phyloP scores from a whole-genome alignment of 1,284 basidiomycete species.

The Cryptococcus deneoformans region DNA sequence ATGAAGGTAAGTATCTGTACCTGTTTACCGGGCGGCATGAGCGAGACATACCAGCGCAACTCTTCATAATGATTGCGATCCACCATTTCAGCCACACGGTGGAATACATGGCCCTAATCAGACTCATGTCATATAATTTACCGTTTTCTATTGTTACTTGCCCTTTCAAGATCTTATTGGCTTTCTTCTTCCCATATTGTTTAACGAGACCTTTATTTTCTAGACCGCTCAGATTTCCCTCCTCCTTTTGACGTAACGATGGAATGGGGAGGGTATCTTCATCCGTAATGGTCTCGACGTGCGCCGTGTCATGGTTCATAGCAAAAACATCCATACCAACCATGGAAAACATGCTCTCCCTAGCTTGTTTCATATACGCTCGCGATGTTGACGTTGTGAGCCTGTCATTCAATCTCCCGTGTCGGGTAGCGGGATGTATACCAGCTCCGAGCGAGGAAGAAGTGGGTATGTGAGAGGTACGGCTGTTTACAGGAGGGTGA shows the following conservation, averaged over 20 bases:
- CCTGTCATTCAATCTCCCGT: not conserved
- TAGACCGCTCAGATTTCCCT: not conserved
- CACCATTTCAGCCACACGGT: conserved; percentile 11
- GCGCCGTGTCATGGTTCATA: conserved; percentile 1
- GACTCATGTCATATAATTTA: conserved; percentile 56
- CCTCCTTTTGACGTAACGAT: not conserved
- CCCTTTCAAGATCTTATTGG: conserved; percentile 9
- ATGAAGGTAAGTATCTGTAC: not conserved
- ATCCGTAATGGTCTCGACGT: not conserved
- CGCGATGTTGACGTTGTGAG: not conserved
- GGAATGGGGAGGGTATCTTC: not conserved
- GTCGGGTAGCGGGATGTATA: not conserved
- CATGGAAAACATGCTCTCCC: conserved; percentile 9
- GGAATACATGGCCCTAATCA: conserved; percentile 52
- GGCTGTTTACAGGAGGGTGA: not conserved
- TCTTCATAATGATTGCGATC: conserved; percentile 12
- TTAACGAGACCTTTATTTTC: not conserved
- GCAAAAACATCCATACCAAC: conserved; percentile 8
- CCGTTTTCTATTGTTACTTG: conserved; percentile 19
- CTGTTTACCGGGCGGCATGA: not conserved
- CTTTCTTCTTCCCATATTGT: conserved; percentile 9
- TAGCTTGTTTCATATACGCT: conserved; percentile 1
- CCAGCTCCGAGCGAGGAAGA: not conserved
- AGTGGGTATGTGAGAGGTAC: no score
- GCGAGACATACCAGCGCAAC: conserved; percentile 10